Percentiles rank a stretch among this genome's conserved stretches.
Evolutionary conservation across 192 early-diverging fungal genomes (phyloP).

Genomic region (Pecoramyces ruminantium): DNA sequence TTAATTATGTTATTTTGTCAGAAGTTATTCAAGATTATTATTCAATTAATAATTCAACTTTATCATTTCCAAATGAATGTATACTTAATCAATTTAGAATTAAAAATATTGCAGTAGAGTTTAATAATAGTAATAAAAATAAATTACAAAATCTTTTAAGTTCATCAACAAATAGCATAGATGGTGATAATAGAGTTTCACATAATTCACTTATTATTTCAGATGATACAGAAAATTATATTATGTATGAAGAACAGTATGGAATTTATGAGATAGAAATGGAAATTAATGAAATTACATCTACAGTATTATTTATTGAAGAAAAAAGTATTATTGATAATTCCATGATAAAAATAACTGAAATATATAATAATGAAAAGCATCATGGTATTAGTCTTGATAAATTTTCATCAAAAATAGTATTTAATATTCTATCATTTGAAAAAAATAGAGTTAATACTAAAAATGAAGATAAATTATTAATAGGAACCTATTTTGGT

Average conservation of each 20-base stretch:
- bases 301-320: background rate
- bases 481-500: background rate
- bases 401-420: background rate
- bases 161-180: background rate
- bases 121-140: background rate
- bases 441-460: background rate
- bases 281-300: background rate
- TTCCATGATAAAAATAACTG: background rate
- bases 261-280: background rate
- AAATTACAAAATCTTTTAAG: background rate
- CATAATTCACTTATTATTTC: background rate
- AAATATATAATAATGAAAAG: background rate
- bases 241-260: background rate
- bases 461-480: background rate
- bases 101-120: background rate
- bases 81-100: background rate
- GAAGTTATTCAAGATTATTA: background rate
- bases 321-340: background rate
- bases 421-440: background rate
- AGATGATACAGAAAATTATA: background rate
- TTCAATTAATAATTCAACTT: background rate
- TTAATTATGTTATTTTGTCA: background rate
- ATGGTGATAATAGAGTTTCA: background rate
- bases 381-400: background rate
- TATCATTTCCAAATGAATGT: background rate